Base-by-base conservation (phyloP, 2,329 filamentous ascomycete species). In the Balansia obtecta region DNA sequence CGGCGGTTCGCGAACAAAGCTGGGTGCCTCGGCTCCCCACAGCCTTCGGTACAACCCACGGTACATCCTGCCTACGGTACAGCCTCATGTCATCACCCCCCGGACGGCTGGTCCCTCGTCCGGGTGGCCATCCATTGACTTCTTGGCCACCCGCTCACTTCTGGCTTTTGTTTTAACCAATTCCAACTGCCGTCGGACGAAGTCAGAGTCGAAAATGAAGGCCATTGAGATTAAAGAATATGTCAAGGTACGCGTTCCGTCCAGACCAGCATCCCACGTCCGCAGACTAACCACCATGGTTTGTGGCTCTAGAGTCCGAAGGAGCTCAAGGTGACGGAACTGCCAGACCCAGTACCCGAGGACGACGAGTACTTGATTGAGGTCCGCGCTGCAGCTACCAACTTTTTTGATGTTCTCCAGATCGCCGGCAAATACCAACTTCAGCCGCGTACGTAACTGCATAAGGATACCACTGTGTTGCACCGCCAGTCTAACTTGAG, bases 351-450 rank as follows among this genome's bases (percentile, higher is more conserved):
- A 1, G 70, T 71, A 1, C 87, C 89, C 1, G 73, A 75, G 9
- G 68, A 80, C 33, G 72, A 86, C 62, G 81, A 95, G 70, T 97
- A 96, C 65, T 75, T 94, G 55, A 86, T 97, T 64, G 79, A 83
- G 62, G 86, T 97, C 60, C 86, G 88, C 68, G 88, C 91, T 45
- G 79, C 86, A 0, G 91, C 88, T 18, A 87, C 88, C 61, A 97
- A 97, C 71, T 97, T 97, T 77, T 97, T 96, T 73, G 91, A 97
- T 66, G 85, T 95, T 52, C 80, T 97, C 50, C 91, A 97, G 64
- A 88, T 96, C 62, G 85, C 88, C 62, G 91, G 91, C 51, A 95
- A 94, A 78, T 97, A 97, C 70, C 91, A 97, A 64, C 78, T 88
- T 64, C 90, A 96, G 61, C 89, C 89, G 0, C 81, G 76, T 79